phyloP scores from a whole-genome alignment of 2,329 filamentous ascomycete genomes.

The Colletotrichum gloeosporioides region DNA sequence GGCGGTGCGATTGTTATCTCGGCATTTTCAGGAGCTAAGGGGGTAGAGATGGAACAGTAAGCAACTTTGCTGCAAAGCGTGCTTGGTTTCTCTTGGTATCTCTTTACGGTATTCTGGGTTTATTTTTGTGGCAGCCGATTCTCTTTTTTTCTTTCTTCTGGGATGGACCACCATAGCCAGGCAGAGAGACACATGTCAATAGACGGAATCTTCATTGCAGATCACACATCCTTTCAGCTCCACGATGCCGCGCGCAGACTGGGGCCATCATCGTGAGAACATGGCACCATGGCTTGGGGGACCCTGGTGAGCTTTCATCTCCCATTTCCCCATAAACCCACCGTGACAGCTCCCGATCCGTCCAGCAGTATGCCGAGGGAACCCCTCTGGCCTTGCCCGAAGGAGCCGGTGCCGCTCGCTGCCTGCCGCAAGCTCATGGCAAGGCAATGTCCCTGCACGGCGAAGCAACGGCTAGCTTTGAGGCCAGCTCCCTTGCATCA shows the following conservation, averaged over 20 bases:
- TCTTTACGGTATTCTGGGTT: background rate
- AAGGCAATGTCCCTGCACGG: background rate
- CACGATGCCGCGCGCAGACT: background rate
- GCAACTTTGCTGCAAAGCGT: constrained; percentile 9
- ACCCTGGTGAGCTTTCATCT: background rate
- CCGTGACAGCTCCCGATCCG: background rate
- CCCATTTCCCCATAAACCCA: background rate
- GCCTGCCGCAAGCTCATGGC: background rate
- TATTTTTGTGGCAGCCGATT: background rate
- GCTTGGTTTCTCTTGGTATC: background rate
- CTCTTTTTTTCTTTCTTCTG: background rate
- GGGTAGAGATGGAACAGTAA: background rate
- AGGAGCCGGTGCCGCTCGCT: background rate
- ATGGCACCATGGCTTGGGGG: constrained; percentile 5
- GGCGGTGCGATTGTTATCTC: constrained; percentile 18
- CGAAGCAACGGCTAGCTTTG: background rate
- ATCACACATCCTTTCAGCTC: background rate
- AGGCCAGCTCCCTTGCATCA: background rate
- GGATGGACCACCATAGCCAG: background rate
- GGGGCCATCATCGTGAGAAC: constrained; percentile 6
- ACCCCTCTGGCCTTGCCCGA: background rate
- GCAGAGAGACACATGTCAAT: constrained; percentile 7
- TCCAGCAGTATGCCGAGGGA: background rate
- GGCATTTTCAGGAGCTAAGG: constrained; percentile 22
- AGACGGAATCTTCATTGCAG: constrained; percentile 9